Conservation (phyloP, 768 basidiomycete species). For the Pholiota molesta region DNA sequence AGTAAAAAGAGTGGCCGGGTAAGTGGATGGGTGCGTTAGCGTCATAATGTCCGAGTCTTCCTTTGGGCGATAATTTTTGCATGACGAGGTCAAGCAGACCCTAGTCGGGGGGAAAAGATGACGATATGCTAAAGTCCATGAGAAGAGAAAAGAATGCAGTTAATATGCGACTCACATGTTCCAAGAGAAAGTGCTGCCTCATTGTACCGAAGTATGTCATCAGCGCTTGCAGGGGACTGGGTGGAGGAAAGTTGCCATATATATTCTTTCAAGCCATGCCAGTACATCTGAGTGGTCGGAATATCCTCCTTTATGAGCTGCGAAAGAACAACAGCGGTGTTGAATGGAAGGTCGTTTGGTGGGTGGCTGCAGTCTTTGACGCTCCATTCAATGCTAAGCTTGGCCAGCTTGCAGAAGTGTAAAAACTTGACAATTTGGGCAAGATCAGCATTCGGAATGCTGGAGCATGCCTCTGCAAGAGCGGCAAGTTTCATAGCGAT, state of each 20-base stretch:
- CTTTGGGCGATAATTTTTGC: neutral
- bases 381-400: neutral
- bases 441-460: neutral
- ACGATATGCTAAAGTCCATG: neutral
- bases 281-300: neutral
- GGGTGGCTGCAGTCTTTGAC: neutral
- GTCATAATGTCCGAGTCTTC: neutral
- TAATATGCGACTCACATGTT: neutral
- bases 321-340: neutral
- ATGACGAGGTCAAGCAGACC: neutral
- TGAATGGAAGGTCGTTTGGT: neutral
- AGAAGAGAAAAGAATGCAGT: neutral
- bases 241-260: neutral
- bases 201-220: neutral
- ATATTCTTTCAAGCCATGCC: neutral
- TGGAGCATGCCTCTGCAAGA: neutral
- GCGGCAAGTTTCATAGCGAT: neutral
- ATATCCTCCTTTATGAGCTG: neutral
- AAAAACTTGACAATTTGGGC: neutral
- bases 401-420: neutral
- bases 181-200: neutral
- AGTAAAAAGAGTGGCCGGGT: neutral
- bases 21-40: neutral
- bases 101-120: neutral
- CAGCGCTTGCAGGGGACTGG: neutral